Base-by-base conservation (phyloP, 2,329 filamentous ascomycete species). In the Aspergillus viridinutans region DNA sequence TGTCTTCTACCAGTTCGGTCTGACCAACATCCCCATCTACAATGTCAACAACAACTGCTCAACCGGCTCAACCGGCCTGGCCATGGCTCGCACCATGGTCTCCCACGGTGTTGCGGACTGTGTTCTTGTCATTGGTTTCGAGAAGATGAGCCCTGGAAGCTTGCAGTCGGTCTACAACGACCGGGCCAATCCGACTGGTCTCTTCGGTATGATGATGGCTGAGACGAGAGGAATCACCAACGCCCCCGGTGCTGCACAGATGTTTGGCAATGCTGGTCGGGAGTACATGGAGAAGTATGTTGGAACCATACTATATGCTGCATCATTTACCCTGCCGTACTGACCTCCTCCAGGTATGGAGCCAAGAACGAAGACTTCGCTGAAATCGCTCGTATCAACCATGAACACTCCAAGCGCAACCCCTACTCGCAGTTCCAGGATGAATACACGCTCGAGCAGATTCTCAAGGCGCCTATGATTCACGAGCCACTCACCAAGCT, bases 11-110 rank as follows among this genome's bases (percentile, higher is more conserved):
- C 93, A 97, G 78, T 97, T 97, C 75, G 94, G 93, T 79, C 92
- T 97, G 88, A 97, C 92, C 47, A 83, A 89, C 70, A 97, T 97
- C 67, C 93, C 93, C 69, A 91, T 97, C 72, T 92, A 95, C 82
- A 97, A 97, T 71, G 91, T 96, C 71, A 97, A 97, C 84, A 97
- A 97, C 83, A 97, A 97, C 81, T 97, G 93, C 82, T 90, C 90
- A 3, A 97, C 93, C 0, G 94, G 93, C n/a, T 92, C 88, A 4
- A 96, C 93, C 0, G 94, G 93, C 8, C 79, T 97, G 57, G 87
- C 87, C 71, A 88, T 97, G 83, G 94, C 84, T 1, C 82, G 92
- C 35, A 90, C 87, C 53, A 82, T 95, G 72, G 87, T 97, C 66
- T 82, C 85, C 6, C 83, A 90, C 66, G 92, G 92, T 35, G 90